Percentiles rank a stretch among this genome's conserved stretches.
These are phyloP conservation scores for Ephemerocybe angulata DNA, from an alignment of 768 basidiomycete genomes.

Conservation along the genomic window DNA sequence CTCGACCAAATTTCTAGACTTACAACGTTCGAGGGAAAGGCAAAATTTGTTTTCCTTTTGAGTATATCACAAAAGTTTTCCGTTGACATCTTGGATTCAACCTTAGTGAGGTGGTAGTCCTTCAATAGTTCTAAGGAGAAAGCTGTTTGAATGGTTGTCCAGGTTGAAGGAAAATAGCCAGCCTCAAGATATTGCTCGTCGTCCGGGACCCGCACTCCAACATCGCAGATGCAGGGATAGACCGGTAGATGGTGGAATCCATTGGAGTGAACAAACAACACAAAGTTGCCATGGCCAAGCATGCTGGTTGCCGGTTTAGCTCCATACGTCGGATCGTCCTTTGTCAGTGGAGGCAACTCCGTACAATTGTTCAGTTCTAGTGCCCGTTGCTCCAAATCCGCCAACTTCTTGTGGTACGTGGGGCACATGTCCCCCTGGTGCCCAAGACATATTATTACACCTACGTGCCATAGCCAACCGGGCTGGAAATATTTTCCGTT, in stretches of 20 bases:
- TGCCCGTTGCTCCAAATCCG: background rate
- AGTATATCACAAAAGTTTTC: background rate
- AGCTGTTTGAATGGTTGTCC: background rate
- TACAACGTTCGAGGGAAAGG: too few relatives aligned
- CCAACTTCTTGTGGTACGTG: background rate
- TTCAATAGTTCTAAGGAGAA: background rate
- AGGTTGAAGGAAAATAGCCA: conserved; percentile 5
- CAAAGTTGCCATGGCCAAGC: background rate
- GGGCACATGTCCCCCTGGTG: conserved; percentile 19
- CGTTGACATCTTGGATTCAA: background rate
- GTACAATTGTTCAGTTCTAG: background rate
- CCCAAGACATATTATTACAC: conserved; percentile 17
- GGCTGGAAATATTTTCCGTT: conserved; percentile 16
- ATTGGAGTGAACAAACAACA: conserved; percentile 13
- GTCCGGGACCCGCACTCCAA: background rate
- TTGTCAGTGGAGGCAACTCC: background rate
- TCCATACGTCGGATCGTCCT: background rate
- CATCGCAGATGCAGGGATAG: conserved; percentile 11
- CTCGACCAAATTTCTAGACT: too few relatives aligned
- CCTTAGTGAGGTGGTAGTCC: background rate
- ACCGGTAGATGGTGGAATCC: conserved; percentile 13
- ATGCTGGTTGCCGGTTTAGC: background rate
- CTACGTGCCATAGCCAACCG: conserved; percentile 16
- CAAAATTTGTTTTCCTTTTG: background rate
- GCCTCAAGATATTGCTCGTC: conserved; percentile 6